These are phyloP conservation scores for Trametes punicea DNA, from an alignment of 768 basidiomycete genomes.

Conservation along the genomic window DNA sequence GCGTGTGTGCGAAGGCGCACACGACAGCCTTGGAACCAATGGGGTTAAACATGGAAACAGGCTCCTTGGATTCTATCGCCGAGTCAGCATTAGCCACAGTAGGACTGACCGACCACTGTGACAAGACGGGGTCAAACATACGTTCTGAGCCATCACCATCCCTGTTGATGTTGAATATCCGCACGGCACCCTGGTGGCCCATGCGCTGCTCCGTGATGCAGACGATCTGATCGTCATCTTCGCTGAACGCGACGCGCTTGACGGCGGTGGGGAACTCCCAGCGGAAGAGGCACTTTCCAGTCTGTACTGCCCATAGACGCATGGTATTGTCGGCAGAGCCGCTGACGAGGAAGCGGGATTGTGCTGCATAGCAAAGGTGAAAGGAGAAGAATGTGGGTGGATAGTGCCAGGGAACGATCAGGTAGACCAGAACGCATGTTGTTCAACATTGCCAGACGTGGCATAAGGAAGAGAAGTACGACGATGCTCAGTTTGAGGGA, in stretches of 20 bases:
- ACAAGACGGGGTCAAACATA: conserved; percentile 46
- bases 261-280: conserved; percentile 99
- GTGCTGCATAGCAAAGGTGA: conserved; percentile 43
- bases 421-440: not conserved
- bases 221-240: conserved; percentile 77
- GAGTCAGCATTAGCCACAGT: not conserved
- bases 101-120: not conserved
- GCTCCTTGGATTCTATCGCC: conserved; percentile 67
- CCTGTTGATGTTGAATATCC: conserved; percentile 84
- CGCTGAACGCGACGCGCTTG: conserved; percentile 91
- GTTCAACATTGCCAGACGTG: not conserved
- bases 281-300: conserved; percentile 87
- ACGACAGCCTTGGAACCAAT: conserved; percentile 96
- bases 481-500: not conserved
- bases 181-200: conserved; percentile 87
- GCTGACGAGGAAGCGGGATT: conserved; percentile 83
- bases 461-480: not conserved
- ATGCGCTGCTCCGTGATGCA: conserved; percentile 97
- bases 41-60: conserved; percentile 77
- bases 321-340: conserved; percentile 94
- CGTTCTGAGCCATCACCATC: conserved; percentile 80
- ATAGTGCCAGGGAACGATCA: not conserved
- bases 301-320: conserved; percentile 84
- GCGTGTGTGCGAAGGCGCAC: conserved; percentile 81
- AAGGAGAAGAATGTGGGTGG: not conserved